phyloP scores from a whole-genome alignment of 2,329 filamentous ascomycete genomes.

The Exophiala xenobiotica region DNA sequence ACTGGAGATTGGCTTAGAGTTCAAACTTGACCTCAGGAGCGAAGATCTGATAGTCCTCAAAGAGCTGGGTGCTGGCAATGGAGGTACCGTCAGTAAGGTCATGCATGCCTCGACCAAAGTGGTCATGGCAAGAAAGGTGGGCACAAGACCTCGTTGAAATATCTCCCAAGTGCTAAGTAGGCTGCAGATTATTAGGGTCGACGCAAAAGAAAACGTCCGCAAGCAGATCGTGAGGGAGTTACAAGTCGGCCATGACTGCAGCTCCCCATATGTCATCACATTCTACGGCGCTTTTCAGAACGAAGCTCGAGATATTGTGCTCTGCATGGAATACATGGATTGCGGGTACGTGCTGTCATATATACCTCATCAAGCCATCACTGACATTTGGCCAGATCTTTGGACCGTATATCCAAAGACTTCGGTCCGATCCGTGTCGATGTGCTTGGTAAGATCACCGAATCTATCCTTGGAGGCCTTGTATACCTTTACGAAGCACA shows the following conservation, averaged over 20 bases:
- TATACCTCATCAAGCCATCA: conserved; percentile 14
- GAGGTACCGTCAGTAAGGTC: conserved; percentile 97
- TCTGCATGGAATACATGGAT: conserved; percentile 99
- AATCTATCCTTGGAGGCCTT: conserved; percentile 87
- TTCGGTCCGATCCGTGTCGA: conserved; percentile 95
- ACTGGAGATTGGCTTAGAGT: conserved; percentile 95
- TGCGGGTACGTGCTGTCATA: conserved; percentile 70
- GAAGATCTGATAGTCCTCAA: conserved; percentile 92
- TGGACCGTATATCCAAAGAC: conserved; percentile 89
- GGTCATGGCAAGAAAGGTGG: conserved; percentile 95
- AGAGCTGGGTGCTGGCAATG: conserved; percentile 93
- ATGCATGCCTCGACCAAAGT: conserved; percentile 92
- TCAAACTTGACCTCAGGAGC: conserved; percentile 85
- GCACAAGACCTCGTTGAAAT: conserved; percentile 9
- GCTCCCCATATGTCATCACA: conserved; percentile 93
- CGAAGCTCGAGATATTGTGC: conserved; percentile 93
- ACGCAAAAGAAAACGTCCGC: conserved; percentile 94
- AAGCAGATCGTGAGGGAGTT: conserved; percentile 96
- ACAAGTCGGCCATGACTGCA: conserved; percentile 97
- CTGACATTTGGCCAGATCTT: conserved; percentile 59
- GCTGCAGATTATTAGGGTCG: conserved; percentile 86
- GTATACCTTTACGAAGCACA: conserved; percentile 94
- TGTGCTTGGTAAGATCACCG: conserved; percentile 94
- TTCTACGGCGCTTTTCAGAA: conserved; percentile 98
- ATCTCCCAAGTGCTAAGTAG: conserved; percentile 27